Conservation (phyloP, 2,329 filamentous ascomycete species). For the Penicillium corylophilum region DNA sequence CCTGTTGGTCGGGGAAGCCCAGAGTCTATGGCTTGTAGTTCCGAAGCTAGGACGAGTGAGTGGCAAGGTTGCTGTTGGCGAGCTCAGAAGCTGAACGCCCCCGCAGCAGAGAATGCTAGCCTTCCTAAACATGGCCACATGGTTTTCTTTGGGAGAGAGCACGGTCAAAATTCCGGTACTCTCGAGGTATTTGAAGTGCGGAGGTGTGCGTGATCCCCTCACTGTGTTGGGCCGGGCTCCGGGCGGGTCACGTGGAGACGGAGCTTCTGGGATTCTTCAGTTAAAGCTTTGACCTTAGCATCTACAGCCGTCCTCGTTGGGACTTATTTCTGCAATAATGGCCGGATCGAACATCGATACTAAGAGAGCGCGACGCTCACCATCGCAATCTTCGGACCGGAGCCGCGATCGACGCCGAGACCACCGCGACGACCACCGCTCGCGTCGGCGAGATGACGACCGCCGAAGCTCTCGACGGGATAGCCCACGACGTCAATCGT, state of each 20-base stretch:
- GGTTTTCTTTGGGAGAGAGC: constrained; percentile 22
- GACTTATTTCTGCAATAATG: constrained; percentile 21
- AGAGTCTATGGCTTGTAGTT: constrained; percentile 18
- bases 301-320: not conserved
- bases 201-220: constrained; percentile 1
- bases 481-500: constrained; percentile 22
- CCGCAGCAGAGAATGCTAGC: constrained; percentile 39
- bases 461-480: constrained; percentile 30
- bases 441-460: constrained; percentile 26
- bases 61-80: constrained; percentile 21
- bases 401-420: constrained; percentile 23
- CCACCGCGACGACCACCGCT: constrained; percentile 24
- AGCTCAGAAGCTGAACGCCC: constrained; percentile 37
- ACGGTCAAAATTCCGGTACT: constrained; percentile 12
- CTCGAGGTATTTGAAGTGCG: constrained; percentile 1
- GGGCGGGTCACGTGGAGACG: constrained; percentile 16
- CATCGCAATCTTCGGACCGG: constrained; percentile 22
- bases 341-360: constrained; percentile 21
- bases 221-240: constrained; percentile 3
- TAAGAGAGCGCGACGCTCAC: constrained; percentile 23
- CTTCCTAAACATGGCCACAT: constrained; percentile 52
- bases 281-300: not conserved
- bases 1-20: constrained; percentile 13
- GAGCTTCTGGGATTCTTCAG: constrained; percentile 3
- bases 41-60: constrained; percentile 25